Conservation (phyloP, 2,329 filamentous ascomycete genomes). For the Nectriaceae sp. region DNA sequence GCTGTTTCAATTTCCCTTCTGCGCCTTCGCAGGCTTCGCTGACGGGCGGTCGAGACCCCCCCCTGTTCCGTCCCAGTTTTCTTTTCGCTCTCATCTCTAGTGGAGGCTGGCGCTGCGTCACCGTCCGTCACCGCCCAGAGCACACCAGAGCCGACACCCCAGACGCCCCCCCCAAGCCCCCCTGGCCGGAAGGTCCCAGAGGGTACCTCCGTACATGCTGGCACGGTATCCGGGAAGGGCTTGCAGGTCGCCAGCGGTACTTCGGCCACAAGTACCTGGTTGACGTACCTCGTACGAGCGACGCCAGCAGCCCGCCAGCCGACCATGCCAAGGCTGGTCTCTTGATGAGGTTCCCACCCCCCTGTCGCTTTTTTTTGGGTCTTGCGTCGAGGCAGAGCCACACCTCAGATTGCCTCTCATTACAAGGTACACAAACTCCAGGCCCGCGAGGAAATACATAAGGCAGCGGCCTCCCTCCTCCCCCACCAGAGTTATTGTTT, state of each 20-base stretch:
- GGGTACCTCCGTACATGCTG: neutral
- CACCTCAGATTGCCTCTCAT: constrained; percentile 36
- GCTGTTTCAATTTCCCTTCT: constrained; percentile 29
- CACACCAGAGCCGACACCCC: neutral
- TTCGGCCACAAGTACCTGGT: neutral
- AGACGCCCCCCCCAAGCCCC: neutral
- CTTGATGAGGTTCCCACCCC: neutral
- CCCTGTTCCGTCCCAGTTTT: constrained; percentile 1
- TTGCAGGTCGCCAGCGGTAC: neutral
- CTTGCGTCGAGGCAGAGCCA: neutral
- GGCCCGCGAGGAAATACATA: constrained; percentile 31
- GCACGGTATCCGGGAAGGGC: neutral
- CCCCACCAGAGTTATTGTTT: constrained; percentile 2
- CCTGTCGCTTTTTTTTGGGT: neutral
- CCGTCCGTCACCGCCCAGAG: neutral
- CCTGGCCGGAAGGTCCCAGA: neutral
- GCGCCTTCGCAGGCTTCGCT: neutral
- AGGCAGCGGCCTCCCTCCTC: constrained; percentile 32
- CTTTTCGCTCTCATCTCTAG: neutral
- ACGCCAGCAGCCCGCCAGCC: neutral
- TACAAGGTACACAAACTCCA: constrained; percentile 31
- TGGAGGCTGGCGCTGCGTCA: neutral
- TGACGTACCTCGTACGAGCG: constrained; percentile 2
- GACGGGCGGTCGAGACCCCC: constrained; percentile 16
- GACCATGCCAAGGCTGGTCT: neutral